Percentiles rank a stretch among this genome's conserved stretches.
phyloP scores from a whole-genome alignment of 2,329 filamentous ascomycete species.

The Zasmidium angulare region DNA sequence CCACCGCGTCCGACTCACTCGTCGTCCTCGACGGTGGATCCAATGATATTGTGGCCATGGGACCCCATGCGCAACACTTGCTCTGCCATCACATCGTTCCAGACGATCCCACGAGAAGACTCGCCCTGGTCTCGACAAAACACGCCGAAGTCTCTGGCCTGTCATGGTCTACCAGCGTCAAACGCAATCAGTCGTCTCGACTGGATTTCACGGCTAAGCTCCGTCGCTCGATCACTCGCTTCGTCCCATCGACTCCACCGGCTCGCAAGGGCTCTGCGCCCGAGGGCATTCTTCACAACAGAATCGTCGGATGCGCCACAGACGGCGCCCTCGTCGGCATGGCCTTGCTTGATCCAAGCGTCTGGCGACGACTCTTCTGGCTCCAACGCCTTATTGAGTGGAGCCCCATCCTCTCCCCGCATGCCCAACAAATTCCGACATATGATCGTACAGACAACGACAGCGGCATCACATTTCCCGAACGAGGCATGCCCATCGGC shows the following conservation, averaged over 20 bases:
- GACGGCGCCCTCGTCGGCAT: conserved; percentile 60
- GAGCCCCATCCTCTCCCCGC: conserved; percentile 33
- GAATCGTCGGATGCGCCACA: conserved; percentile 51
- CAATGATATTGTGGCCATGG: conserved; percentile 16
- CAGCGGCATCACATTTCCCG: not conserved
- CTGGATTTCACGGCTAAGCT: conserved; percentile 33
- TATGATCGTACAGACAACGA: conserved; percentile 17
- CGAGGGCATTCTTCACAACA: conserved; percentile 43
- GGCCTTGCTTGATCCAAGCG: conserved; percentile 59
- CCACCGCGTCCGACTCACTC: conserved; percentile 56
- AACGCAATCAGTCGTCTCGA: not conserved
- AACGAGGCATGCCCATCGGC: conserved; percentile 26
- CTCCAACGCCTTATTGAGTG: conserved; percentile 63
- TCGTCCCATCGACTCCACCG: conserved; percentile 49
- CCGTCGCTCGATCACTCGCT: conserved; percentile 42
- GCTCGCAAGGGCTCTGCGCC: conserved; percentile 37
- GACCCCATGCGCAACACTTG: conserved; percentile 22
- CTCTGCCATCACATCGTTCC: conserved; percentile 25
- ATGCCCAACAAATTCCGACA: conserved; percentile 15
- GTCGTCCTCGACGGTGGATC: conserved; percentile 24
- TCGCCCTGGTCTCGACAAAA: conserved; percentile 26
- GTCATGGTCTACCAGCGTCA: not conserved
- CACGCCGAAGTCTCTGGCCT: conserved; percentile 11
- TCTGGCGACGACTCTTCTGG: conserved; percentile 70
- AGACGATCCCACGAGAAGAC: not conserved